Conservation (phyloP, 352 stramenopile genomes). For the Pythium sukuiense region DNA sequence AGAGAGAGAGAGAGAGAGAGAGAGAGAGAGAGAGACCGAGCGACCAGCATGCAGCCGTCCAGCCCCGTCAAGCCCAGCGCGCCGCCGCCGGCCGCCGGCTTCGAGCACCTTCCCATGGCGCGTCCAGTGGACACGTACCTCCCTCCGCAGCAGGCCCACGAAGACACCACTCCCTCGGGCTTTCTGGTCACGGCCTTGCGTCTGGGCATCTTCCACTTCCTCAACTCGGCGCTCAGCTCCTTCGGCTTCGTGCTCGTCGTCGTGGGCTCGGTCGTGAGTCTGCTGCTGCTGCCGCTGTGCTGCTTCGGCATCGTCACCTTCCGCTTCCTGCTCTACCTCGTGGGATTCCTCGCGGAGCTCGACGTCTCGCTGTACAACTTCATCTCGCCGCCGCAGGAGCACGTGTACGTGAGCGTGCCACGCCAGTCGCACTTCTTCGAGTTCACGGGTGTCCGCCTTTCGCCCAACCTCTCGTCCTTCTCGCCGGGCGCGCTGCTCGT, state of each 20-base stretch:
- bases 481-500: slow-evolving; percentile 43
- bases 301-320: slow-evolving; percentile 58
- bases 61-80: slow-evolving; percentile 27
- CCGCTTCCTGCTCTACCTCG: slow-evolving; percentile 48
- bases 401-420: slow-evolving; percentile 47
- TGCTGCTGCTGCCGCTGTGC: slow-evolving; percentile 53
- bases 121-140: slow-evolving; percentile 23
- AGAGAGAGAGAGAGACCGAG: neutral
- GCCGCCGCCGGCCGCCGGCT: slow-evolving; percentile 7
- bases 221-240: slow-evolving; percentile 53
- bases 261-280: slow-evolving; percentile 35
- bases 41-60: slow-evolving; percentile 19
- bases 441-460: slow-evolving; percentile 50
- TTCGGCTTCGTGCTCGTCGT: slow-evolving; percentile 45
- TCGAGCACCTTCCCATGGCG: slow-evolving; percentile 28
- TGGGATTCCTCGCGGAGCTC: slow-evolving; percentile 53
- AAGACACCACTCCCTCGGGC: slow-evolving; percentile 7
- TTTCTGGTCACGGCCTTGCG: slow-evolving; percentile 43
- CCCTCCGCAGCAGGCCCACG: neutral
- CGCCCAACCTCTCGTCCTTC: slow-evolving; percentile 46
- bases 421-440: slow-evolving; percentile 33
- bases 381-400: slow-evolving; percentile 46
- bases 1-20: no score
- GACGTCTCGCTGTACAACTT: slow-evolving; percentile 70
- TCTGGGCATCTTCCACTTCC: slow-evolving; percentile 59